Percentiles rank a stretch among this genome's conserved stretches.
phyloP scores from a whole-genome alignment of 1,284 basidiomycete genomes.

The Cryptococcus sp. region DNA sequence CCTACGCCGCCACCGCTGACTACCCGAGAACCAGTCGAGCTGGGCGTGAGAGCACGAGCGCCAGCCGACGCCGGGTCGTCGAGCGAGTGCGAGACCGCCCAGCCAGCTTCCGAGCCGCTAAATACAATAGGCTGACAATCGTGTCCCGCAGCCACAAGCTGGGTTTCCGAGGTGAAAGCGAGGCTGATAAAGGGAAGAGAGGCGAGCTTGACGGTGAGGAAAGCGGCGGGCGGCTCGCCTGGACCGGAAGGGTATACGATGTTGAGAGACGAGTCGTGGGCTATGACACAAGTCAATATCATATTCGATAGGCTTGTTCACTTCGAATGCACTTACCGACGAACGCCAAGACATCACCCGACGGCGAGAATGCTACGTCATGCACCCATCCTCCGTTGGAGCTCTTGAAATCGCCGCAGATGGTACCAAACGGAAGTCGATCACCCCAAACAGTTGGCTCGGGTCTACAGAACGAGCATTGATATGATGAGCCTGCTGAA shows the following conservation, averaged over 20 bases:
- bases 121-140: conserved; percentile 95
- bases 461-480: conserved; percentile 61
- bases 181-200: conserved; percentile 80
- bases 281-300: conserved; percentile 54
- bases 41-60: conserved; percentile 47
- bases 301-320: not conserved
- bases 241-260: conserved; percentile 81
- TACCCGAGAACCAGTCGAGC: conserved; percentile 48
- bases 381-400: conserved; percentile 97
- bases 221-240: conserved; percentile 54
- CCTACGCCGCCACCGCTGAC: conserved; percentile 58
- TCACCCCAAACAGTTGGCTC: conserved; percentile 93
- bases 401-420: conserved; percentile 90
- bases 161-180: conserved; percentile 77
- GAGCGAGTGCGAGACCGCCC: conserved; percentile 75
- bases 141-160: conserved; percentile 89
- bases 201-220: conserved; percentile 71
- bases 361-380: conserved; percentile 90
- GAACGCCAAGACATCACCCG: conserved; percentile 88
- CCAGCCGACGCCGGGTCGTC: conserved; percentile 66
- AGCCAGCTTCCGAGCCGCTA: conserved; percentile 69
- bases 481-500: not conserved
- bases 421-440: conserved; percentile 94
- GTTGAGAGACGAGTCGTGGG: conserved; percentile 86
- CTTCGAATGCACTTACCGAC: conserved; percentile 64